Evolutionary conservation across 2,329 filamentous ascomycete species (phyloP).

Genomic region (Cadophora malorum): DNA sequence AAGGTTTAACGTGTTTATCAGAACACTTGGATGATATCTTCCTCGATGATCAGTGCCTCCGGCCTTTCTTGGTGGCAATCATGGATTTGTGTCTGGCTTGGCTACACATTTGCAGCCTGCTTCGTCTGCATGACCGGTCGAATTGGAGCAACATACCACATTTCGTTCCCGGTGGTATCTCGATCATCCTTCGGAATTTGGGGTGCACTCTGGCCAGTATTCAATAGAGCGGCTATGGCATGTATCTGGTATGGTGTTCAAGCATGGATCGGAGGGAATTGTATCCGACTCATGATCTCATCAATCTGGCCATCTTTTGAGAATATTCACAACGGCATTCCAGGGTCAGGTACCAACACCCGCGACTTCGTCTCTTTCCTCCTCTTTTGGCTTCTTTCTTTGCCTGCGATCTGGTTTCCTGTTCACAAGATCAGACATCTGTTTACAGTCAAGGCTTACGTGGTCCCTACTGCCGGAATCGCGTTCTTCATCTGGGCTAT

Average conservation of each 20-base stretch:
- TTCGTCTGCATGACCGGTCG: slow-evolving; percentile 82
- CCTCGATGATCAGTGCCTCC: slow-evolving; percentile 71
- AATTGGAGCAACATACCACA: slow-evolving; percentile 86
- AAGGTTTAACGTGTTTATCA: slow-evolving; percentile 41
- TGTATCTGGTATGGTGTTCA: slow-evolving; percentile 91
- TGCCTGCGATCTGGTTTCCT: slow-evolving; percentile 88
- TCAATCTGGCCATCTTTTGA: slow-evolving; percentile 74
- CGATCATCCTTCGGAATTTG: slow-evolving; percentile 86
- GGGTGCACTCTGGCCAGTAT: slow-evolving; percentile 87
- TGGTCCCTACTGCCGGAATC: slow-evolving; percentile 83
- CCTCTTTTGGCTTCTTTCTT: slow-evolving; percentile 81
- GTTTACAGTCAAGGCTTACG: slow-evolving; percentile 87
- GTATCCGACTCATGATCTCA: slow-evolving; percentile 87
- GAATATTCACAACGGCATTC: slow-evolving; percentile 69
- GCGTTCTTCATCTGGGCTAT: slow-evolving; percentile 89
- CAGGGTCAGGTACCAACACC: slow-evolving; percentile 73
- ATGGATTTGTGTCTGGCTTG: slow-evolving; percentile 87
- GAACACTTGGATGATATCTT: slow-evolving; percentile 94
- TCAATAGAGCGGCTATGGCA: slow-evolving; percentile 83
- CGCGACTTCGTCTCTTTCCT: slow-evolving; percentile 82
- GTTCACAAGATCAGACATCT: slow-evolving; percentile 88
- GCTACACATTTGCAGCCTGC: slow-evolving; percentile 76
- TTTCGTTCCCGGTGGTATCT: slow-evolving; percentile 83
- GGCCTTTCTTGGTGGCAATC: slow-evolving; percentile 92
- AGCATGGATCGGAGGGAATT: slow-evolving; percentile 82